phyloP scores from a whole-genome alignment of 495 filamentous ascomycete genomes.

The Podospora australis region DNA sequence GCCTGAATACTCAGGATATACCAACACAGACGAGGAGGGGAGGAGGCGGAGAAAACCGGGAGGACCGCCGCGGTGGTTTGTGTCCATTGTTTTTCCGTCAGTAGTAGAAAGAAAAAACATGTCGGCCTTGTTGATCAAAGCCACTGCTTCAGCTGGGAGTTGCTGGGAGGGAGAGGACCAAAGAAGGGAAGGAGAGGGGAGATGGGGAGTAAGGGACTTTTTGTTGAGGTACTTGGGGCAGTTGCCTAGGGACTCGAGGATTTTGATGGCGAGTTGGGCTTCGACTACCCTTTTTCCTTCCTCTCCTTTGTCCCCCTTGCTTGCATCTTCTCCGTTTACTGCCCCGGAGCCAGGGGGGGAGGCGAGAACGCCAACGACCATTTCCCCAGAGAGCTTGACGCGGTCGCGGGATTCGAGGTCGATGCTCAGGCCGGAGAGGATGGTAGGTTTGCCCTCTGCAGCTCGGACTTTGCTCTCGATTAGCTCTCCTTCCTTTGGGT shows the following conservation, averaged over 20 bases:
- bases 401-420: constrained; percentile 60
- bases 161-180: constrained; percentile 34
- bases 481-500: constrained; percentile 23
- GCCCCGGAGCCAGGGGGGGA: no score
- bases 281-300: constrained; percentile 41
- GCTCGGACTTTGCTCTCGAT: constrained; percentile 20
- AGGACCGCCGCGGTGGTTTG: constrained; percentile 74
- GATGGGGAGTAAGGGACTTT: constrained; percentile 52
- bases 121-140: constrained; percentile 59
- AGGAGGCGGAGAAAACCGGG: constrained; percentile 65
- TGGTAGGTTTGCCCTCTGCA: constrained; percentile 29
- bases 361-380: constrained; percentile 9
- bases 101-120: constrained; percentile 69
- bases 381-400: constrained; percentile 54
- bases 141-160: constrained; percentile 45
- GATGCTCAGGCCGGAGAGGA: constrained; percentile 58
- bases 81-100: constrained; percentile 68
- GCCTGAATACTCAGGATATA: constrained; percentile 76
- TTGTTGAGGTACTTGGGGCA: constrained; percentile 82
- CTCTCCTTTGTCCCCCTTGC: no score
- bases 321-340: no score
- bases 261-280: constrained; percentile 57
- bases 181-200: constrained; percentile 46
- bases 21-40: constrained; percentile 48
- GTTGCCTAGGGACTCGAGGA: constrained; percentile 67